Base-by-base conservation (phyloP, 306 rosid species). In the Adenanthera pavonina region DNA sequence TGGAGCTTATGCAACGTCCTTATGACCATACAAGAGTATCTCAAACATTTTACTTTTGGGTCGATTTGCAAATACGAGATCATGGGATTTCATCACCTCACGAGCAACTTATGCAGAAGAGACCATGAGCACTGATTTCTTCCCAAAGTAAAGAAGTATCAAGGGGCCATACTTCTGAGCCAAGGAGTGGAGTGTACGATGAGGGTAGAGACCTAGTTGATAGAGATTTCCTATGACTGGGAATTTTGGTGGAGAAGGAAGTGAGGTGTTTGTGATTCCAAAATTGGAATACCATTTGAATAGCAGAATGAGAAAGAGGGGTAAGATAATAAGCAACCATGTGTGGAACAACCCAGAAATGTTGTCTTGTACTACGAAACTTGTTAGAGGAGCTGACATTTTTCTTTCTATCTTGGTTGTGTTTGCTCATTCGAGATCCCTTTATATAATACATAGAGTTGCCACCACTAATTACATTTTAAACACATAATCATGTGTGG, bases 201-300 rank as follows among this genome's bases (percentile, higher is more conserved):
- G 87, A 75, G 92, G 84, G 1, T 20, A 65, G 8, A 6, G 3
- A 36, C 92, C 90, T 4, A 88, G 48, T 70, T 86, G 91, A 51
- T 85, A 89, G 30, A 91, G 78, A 76, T 91, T 87, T 36, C 92
- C 89, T 7, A 89, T 53, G 46, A 91, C 12, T 0, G 92, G 95
- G 16, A 87, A 56, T 74, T 78, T 91, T 56, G 87, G 81, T 8
- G 92, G 90, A 7, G 92, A 89, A 25, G 91, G 91, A 2, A 86
- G 86, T 71, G 75, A 85, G 59, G 8, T 81, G 15, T 38, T 44
- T 13, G 0, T 19, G 35, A 15, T 65, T 40, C 25, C 47, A 9
- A 79, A 38, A 15, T 41, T 51, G 35, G 47, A 67, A 16, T 8
- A 40, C 88, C 88, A 80, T 86, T 64, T 80, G 78, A 52, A 48